Conservation (phyloP, 176 grass and related monocot genomes). For the Zea luxurians region DNA sequence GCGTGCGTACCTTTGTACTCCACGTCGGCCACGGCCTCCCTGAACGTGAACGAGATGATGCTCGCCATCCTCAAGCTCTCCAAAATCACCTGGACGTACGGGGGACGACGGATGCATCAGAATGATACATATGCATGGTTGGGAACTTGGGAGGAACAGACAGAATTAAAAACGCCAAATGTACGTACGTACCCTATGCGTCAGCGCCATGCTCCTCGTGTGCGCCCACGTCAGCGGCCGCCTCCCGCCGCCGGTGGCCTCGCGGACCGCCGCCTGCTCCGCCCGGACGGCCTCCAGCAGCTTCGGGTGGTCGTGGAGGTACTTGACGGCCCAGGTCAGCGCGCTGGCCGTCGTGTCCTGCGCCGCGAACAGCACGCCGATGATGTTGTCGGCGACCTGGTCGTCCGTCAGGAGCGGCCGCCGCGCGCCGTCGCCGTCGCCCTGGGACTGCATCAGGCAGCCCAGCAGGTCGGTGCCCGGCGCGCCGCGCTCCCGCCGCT, state of each 20-base stretch:
- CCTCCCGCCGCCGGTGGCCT: slow-evolving; percentile 57
- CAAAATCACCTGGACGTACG: slow-evolving; percentile 65
- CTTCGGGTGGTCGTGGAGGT: slow-evolving; percentile 78
- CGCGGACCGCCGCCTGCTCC: slow-evolving; percentile 69
- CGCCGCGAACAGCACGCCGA: slow-evolving; percentile 93
- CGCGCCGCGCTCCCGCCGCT: slow-evolving; percentile 42
- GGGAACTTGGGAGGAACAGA: too few relatives aligned
- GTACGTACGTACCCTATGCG: slow-evolving; percentile 59
- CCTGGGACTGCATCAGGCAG: slow-evolving; percentile 63
- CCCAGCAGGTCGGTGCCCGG: slow-evolving; percentile 62
- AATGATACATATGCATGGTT: too few relatives aligned
- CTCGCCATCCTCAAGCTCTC: slow-evolving; percentile 98
- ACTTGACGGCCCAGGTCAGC: slow-evolving; percentile 94
- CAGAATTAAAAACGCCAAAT: too few relatives aligned
- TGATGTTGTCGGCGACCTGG: slow-evolving; percentile 88
- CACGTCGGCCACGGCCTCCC: slow-evolving; percentile 93
- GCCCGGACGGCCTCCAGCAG: slow-evolving; percentile 58
- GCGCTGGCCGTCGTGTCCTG: slow-evolving; percentile 97
- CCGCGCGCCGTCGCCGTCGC: slow-evolving; percentile 33
- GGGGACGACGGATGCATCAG: too few relatives aligned
- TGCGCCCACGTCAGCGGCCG: slow-evolving; percentile 76
- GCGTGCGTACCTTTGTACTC: slow-evolving; percentile 91
- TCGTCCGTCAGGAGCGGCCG: slow-evolving; percentile 53
- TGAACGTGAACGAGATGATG: slow-evolving; percentile 96
- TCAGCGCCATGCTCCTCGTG: slow-evolving; percentile 73